phyloP scores from a whole-genome alignment of 2,329 filamentous ascomycete species.

The Penicillium sp. region DNA sequence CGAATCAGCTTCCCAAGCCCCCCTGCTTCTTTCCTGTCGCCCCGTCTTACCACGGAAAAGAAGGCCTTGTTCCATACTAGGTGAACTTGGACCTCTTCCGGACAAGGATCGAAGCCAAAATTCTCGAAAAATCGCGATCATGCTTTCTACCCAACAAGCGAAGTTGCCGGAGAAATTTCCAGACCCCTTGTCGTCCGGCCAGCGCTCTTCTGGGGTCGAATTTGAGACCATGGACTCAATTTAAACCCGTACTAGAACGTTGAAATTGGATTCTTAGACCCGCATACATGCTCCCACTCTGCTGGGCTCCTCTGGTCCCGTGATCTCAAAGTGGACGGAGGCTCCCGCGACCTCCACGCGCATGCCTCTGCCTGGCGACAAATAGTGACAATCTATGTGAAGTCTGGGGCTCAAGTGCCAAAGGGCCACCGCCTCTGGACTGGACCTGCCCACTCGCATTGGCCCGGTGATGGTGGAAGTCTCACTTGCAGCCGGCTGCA shows the following conservation, averaged over 20 bases:
- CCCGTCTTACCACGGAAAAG: conserved; percentile 27
- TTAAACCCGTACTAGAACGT: conserved; percentile 32
- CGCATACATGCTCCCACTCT: conserved; percentile 39
- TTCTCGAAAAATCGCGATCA: conserved; percentile 16
- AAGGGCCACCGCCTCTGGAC: conserved; percentile 23
- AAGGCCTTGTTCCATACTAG: conserved; percentile 19
- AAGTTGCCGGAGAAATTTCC: conserved; percentile 12
- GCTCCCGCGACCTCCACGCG: conserved; percentile 34
- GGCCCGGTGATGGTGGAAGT: conserved; percentile 22
- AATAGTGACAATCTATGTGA: conserved; percentile 31
- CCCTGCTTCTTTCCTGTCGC: conserved; percentile 27
- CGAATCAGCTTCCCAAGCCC: conserved; percentile 30
- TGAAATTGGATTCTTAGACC: conserved; percentile 43
- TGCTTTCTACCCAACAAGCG: conserved; percentile 27
- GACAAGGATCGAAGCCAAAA: conserved; percentile 30
- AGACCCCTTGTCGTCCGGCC: conserved; percentile 2
- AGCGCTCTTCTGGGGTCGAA: conserved; percentile 6
- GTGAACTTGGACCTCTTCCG: conserved; percentile 26
- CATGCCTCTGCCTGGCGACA: conserved; percentile 33
- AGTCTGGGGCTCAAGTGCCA: conserved; percentile 28
- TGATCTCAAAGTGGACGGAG: conserved; percentile 40
- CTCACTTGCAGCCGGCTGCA: conserved; percentile 25
- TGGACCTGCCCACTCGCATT: conserved; percentile 26
- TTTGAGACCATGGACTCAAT: conserved; percentile 9
- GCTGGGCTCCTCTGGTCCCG: conserved; percentile 41